Evolutionary conservation across 2,329 filamentous ascomycete species (phyloP).

Genomic region (Nemania sp.): DNA sequence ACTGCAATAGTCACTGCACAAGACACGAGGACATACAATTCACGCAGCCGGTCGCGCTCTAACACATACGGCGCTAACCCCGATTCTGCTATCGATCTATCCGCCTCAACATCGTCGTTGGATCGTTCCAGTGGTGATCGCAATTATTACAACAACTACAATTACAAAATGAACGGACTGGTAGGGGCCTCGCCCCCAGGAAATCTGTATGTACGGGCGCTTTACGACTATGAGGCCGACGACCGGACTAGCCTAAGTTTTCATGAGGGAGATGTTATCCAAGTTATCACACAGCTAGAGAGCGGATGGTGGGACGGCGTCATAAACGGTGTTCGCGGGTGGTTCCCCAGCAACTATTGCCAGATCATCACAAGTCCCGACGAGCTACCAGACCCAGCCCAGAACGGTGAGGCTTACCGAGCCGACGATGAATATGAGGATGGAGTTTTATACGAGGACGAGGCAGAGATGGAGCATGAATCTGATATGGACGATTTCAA

Average conservation of each 20-base stretch:
- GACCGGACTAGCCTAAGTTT: slow-evolving; percentile 97
- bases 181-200: slow-evolving; percentile 70
- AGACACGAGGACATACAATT: slow-evolving; percentile 54
- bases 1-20: slow-evolving; percentile 60
- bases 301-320: slow-evolving; percentile 99
- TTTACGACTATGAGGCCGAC: slow-evolving; percentile 98
- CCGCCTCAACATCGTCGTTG: slow-evolving; percentile 52
- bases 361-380: slow-evolving; percentile 82
- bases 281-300: slow-evolving; percentile 97
- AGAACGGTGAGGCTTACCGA: slow-evolving; percentile 66
- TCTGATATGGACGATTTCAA: slow-evolving; percentile 70
- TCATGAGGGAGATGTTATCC: slow-evolving; percentile 95
- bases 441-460: slow-evolving; percentile 74
- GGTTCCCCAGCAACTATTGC: slow-evolving; percentile 99
- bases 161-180: slow-evolving; percentile 69
- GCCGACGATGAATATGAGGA: slow-evolving; percentile 73
- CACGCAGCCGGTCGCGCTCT: slow-evolving; percentile 50
- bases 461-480: slow-evolving; percentile 75
- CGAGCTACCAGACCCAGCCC: slow-evolving; percentile 73
- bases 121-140: slow-evolving; percentile 51
- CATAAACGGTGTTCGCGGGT: slow-evolving; percentile 94
- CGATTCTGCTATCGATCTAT: slow-evolving; percentile 50
- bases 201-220: slow-evolving; percentile 90
- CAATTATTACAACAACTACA: slow-evolving; percentile 49
- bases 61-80: slow-evolving; percentile 48